These are phyloP conservation scores for Astrocystis sublimbata DNA, from an alignment of 495 filamentous ascomycete genomes.

Conservation along the genomic window DNA sequence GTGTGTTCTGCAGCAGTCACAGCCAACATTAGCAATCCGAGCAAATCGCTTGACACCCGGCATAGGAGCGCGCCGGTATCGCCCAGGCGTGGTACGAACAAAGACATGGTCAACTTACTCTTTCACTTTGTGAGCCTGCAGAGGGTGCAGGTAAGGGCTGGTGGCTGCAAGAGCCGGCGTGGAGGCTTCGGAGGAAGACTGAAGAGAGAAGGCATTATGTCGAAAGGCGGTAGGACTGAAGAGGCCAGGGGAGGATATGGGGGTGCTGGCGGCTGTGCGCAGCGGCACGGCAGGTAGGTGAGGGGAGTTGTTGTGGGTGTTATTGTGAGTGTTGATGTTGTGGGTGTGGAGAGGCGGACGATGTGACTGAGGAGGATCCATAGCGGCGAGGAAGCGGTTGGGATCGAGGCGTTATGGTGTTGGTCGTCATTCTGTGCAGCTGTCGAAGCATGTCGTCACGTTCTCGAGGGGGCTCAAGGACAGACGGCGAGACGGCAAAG, in stretches of 20 bases:
- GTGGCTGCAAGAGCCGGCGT: constrained; percentile 43
- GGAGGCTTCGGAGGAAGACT: constrained; percentile 48
- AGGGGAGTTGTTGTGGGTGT: constrained; percentile 36
- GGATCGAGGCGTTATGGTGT: constrained; percentile 24
- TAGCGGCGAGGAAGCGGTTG: constrained; percentile 26
- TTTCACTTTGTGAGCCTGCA: constrained; percentile 63
- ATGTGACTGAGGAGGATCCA: constrained; percentile 37
- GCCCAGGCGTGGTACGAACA: background rate
- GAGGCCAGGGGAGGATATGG: constrained; percentile 66
- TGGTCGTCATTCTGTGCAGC: constrained; percentile 38
- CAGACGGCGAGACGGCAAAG: constrained; percentile 21
- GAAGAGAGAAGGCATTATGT: constrained; percentile 36
- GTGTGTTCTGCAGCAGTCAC: constrained; percentile 61
- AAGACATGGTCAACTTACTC: constrained; percentile 42
- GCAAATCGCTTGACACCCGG: background rate
- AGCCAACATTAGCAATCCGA: constrained; percentile 3
- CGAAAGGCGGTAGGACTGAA: constrained; percentile 56
- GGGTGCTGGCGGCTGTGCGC: constrained; percentile 64
- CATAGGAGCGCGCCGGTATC: background rate
- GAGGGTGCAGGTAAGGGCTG: constrained; percentile 64
- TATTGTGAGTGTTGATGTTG: too few species aligned
- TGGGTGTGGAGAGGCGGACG: constrained; percentile 41
- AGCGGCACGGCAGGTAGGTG: constrained; percentile 30
- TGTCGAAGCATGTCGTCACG: constrained; percentile 34
- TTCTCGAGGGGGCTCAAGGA: constrained; percentile 12